Evolutionary conservation across 1,284 basidiomycete species (phyloP), one percentile per base, ranked within the genome.

Genomic region (Mycena sp.): DNA sequence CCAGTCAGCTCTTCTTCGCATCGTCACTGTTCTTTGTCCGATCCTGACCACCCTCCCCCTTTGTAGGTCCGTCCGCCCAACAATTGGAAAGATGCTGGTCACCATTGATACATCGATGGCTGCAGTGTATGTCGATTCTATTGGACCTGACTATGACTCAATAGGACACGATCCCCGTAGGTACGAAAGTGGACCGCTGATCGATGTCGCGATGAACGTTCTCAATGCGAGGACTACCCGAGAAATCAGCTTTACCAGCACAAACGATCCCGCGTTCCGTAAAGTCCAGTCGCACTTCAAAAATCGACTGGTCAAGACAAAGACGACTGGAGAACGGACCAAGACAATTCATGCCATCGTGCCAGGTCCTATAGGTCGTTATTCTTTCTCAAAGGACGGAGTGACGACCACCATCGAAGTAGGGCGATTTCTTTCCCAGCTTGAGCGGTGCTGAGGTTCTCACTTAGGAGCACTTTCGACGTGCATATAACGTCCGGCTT

Each of bases 81-180:
- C 78, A 0, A 50, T 78, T 0, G 74, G 71, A 3, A 67, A 72
- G 7, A 77, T 85, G 70, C 68, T 84, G 5, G 67, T 85, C 26
- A 84, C 81, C 23, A 74, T 85, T 19, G 83, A 85, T 45, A 81
- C 80, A 0, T 77, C 79, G 1, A 77, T 81, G 19, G 78, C 81
- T 0, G 74, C 78, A 0, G 78, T 85, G 82, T 83, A 72, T 58
- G 77, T 62, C 28, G 4, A 28, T n/a, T 23, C 14, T 38, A 10
- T 45, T 17, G 44, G 26, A n/a, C 37, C 21, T 5, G 30, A 41
- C 29, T 19, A 2, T 2, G 17, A 29, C 26, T 26, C 63, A 25
- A 26, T 30, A 32, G 23, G 3, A 0, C 28, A 32, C 56, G 9
- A 10, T 16, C 40, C 32, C 30, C 50, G n/a, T 38, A 82, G 80